These are phyloP conservation scores for Phtheirospermum japonicum DNA, from an alignment of 257 asterid species.

Conservation along the genomic window DNA sequence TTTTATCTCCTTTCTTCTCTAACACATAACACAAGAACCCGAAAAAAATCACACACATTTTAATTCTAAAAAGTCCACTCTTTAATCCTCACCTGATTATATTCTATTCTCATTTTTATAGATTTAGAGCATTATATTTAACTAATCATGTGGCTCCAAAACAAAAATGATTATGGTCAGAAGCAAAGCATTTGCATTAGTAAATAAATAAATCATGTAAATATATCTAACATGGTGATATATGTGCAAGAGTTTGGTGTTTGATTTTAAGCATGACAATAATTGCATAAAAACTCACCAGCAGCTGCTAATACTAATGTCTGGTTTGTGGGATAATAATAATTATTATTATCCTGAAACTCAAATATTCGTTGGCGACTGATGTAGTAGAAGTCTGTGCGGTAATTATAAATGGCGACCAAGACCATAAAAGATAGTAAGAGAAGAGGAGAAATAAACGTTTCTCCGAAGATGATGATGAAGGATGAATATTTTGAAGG, in stretches of 20 bases:
- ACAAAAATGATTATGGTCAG: no score
- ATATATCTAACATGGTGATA: background rate
- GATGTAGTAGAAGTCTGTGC: background rate
- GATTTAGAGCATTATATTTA: no score
- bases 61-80: no score
- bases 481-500: background rate
- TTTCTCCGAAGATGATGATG: background rate
- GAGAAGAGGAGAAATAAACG: background rate
- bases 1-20: conserved; percentile 63
- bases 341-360: no score
- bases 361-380: background rate
- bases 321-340: background rate
- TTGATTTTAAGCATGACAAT: no score
- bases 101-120: no score
- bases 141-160: no score
- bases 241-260: background rate
- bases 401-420: background rate
- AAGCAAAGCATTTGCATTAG: no score
- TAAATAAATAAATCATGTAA: background rate
- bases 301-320: no score
- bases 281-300: background rate
- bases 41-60: background rate
- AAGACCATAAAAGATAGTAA: background rate
- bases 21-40: conserved; percentile 28
- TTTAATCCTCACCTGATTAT: no score